Conservation (phyloP, 2,329 filamentous ascomycete species). For the Epichloe festucae region DNA sequence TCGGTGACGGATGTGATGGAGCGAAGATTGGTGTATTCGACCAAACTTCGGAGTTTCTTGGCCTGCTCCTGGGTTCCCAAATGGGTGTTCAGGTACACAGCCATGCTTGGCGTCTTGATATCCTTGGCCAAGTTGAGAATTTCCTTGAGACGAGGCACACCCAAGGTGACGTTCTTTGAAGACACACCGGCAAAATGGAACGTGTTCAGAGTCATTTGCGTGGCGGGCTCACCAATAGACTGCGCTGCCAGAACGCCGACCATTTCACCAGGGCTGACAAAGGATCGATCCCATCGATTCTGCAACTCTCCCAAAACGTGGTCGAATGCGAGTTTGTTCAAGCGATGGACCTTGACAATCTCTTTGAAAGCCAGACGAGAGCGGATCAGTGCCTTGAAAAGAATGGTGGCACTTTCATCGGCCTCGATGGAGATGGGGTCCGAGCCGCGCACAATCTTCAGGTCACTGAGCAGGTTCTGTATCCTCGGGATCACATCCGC, state of each 20-base stretch:
- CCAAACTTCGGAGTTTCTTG: conserved; percentile 73
- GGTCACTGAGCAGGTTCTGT: conserved; percentile 56
- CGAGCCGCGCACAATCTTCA: conserved; percentile 75
- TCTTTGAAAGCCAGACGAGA: conserved; percentile 88
- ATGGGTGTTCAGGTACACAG: conserved; percentile 62
- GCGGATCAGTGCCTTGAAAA: conserved; percentile 86
- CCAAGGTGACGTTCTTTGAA: conserved; percentile 97
- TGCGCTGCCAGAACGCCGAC: conserved; percentile 95
- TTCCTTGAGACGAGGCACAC: conserved; percentile 98
- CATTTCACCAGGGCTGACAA: conserved; percentile 93
- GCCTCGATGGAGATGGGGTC: conserved; percentile 77
- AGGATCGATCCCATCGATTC: conserved; percentile 71
- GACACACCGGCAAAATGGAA: conserved; percentile 99
- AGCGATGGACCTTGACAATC: conserved; percentile 68
- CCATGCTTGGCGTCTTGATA: conserved; percentile 98
- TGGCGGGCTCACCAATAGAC: conserved; percentile 96
- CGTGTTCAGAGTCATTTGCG: conserved; percentile 98
- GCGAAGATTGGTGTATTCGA: conserved; percentile 88
- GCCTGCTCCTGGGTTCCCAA: conserved; percentile 63
- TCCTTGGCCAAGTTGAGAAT: conserved; percentile 96
- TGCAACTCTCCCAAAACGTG: conserved; percentile 86
- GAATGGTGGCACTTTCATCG: conserved; percentile 72
- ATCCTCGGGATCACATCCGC: conserved; percentile 76
- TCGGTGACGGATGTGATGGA: conserved; percentile 87
- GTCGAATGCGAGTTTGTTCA: conserved; percentile 86